Base-by-base conservation (phyloP, 352 stramenopile genomes). In the Pythium oligandrum region DNA sequence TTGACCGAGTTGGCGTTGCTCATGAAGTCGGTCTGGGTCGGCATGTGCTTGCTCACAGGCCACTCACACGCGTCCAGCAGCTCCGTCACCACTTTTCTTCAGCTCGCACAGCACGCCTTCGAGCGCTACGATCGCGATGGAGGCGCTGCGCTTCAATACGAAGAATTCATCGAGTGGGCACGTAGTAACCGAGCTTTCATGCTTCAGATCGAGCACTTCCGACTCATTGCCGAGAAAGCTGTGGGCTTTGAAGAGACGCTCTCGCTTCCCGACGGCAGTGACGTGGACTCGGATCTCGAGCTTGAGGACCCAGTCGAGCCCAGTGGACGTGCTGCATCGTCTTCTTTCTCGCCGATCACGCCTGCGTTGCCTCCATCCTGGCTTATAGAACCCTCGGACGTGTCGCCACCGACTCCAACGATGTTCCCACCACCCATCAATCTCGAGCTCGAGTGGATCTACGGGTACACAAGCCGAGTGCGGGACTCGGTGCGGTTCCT, bases 141-240 rank as follows among this genome's bases (percentile, higher is more conserved):
- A 1, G 61, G 73, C 17, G 64, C 68, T 1, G 64, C 71, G 12
- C 71, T 94, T 1, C 66, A 71, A 10, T 90, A 84, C 43, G 81
- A 92, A 38, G 84, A 88, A 43, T 93, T 95, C 47, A 82, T 95
- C 51, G 65, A 78, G 5, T 92, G 83, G 82, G 79, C 83, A 2
- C 66, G 83, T n/a, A 90, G 75, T 52, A 90, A 93, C 39, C 82
- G 83, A 2, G 81, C 78, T 39, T 93, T 95, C 40, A 93, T 95
- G 82, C 63, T 93, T 8, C 79, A 91, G 55, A 75, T 92, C 4
- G 84, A 95, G 42, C 73, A 78, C 9, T 92, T 93, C 38, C 78
- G 78, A 0, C 58, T 85, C 1, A 79, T 93, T 34, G 76, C 75
- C 0, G 77, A 90, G 52, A 91, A 86, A 11, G 73, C 72, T 1